phyloP scores from a whole-genome alignment of 192 early-diverging fungal species.

The Coemansia sp. region DNA sequence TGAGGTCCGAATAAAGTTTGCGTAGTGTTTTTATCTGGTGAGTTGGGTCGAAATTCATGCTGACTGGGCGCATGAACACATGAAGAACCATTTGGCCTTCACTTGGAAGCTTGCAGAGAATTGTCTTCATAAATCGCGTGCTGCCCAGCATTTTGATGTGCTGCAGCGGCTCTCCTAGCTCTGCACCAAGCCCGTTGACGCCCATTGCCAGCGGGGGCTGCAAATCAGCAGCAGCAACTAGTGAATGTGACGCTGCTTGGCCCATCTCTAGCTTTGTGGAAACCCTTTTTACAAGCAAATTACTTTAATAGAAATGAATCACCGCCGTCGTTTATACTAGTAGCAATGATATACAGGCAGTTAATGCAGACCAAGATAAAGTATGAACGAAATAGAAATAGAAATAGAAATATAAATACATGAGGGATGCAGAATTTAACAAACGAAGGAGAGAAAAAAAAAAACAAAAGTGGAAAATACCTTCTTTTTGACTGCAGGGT shows the following conservation, averaged over 20 bases:
- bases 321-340: too few relatives aligned
- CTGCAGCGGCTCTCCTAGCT: slow-evolving; percentile 50
- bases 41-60: slow-evolving; percentile 49
- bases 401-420: neutral
- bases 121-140: slow-evolving; percentile 94
- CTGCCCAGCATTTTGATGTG: slow-evolving; percentile 69
- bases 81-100: slow-evolving; percentile 89
- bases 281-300: neutral
- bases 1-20: slow-evolving; percentile 49
- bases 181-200: slow-evolving; percentile 41
- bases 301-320: neutral
- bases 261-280: slow-evolving; percentile 24
- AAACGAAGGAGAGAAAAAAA: neutral
- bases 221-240: slow-evolving; percentile 52
- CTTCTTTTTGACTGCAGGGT: neutral
- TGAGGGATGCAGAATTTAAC: neutral
- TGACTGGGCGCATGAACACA: slow-evolving; percentile 87
- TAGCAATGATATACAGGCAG: too few relatives aligned
- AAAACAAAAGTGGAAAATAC: neutral
- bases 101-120: slow-evolving; percentile 72
- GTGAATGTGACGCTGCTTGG: slow-evolving; percentile 47
- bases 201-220: slow-evolving; percentile 52
- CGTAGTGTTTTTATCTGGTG: slow-evolving; percentile 34
- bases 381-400: too few relatives aligned
- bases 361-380: neutral